Base-by-base conservation (phyloP, 73 alveolate species). In the Symbiodinium natans region DNA sequence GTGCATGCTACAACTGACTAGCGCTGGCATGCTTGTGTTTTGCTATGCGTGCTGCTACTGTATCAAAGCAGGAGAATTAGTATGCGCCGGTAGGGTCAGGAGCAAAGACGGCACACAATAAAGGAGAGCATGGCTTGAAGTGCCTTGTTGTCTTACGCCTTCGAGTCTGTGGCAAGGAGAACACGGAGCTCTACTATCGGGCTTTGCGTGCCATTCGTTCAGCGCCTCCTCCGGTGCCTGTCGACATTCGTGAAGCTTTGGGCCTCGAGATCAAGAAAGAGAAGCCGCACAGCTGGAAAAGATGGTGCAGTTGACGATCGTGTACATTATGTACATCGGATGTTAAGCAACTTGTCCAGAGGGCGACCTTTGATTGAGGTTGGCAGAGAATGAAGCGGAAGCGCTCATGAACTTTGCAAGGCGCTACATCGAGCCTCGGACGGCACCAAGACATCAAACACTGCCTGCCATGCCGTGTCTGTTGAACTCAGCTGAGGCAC, bases 221-320 rank as follows among this genome's bases (percentile, higher is more conserved):
- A 1, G 97, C 97, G 11, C 97, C 97, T 25, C 97, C 97, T 21
- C 97, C 97, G 23, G 80, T 90, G 88, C 97, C 97, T 19, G 97
- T 90, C 21, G 97, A 90, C 41, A 90, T 90, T 59, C 46, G 97
- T 10, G 97, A 71, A 52, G 97, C 97, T 3, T n/a, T 90, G 74
- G 97, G 97, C 54, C 97, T 90, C 29, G 97, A 90, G 80, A 73
- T 73, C 97, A 90, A 90, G 83, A 71, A 90, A 56, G 88, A 90
- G 80, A 90, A 90, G 97, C 80, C 21, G 17, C 97, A 23, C 83
- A 68, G 97, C 88, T 31, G 75, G 52, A 86, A n/a, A 21, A 46
- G 13, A 41, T 29, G 41, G n/a, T 13, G n/a, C 17, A 52, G 33
- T 36, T 63, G 80, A 63, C 19, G 80, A 63, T 29, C 23, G 71